Evolutionary conservation across 2,329 filamentous ascomycete genomes (phyloP), one percentile per base, ranked within the genome.

Genomic region (Huntiella decipiens): DNA sequence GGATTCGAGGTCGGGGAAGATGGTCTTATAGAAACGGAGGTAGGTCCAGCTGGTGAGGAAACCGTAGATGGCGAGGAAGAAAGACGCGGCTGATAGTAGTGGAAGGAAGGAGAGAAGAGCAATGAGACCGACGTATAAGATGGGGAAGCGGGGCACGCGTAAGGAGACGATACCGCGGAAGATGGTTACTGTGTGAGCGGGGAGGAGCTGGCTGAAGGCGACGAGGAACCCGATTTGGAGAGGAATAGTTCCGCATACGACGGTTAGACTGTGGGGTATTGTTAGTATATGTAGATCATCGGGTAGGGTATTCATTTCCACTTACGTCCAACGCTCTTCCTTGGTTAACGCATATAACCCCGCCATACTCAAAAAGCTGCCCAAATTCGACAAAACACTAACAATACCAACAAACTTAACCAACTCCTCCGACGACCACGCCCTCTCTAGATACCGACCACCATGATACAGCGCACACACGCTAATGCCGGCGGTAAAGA

Each of bases 161-260:
- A 96, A 77, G 50, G 91, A 93, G 49, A 96, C 60, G 51, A 94
- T 66, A 52, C 86, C 86, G 52, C 82, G 81, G 66, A 94, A 88
- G 49, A 98, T 74, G 4, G 88, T 91, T 45, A 96, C 88, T 8
- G 91, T 98, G 62, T 98, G 91, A 51, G 94, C 87, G 16, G 91
- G 91, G 33, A 96, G 82, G 43, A 98, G 82, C 63, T 98, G 91
- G 64, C 93, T 96, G 64, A 96, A 94, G 46, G 88, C 84, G 55
- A 96, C 84, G 51, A 98, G 81, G 66, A 96, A 96, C 51, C 82
- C 79, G 40, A 91, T 86, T 61, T 95, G 88, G 48, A 95, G 69
- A 12, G 87, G 78, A 52, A 94, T 79, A 46, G 86, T 87, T 54
- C 91, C 91, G 54, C 82, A 83, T 57, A 96, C 83, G 52, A 82